phyloP scores from a whole-genome alignment of 2,329 filamentous ascomycete species.

The Aaosphaeria arxii region DNA sequence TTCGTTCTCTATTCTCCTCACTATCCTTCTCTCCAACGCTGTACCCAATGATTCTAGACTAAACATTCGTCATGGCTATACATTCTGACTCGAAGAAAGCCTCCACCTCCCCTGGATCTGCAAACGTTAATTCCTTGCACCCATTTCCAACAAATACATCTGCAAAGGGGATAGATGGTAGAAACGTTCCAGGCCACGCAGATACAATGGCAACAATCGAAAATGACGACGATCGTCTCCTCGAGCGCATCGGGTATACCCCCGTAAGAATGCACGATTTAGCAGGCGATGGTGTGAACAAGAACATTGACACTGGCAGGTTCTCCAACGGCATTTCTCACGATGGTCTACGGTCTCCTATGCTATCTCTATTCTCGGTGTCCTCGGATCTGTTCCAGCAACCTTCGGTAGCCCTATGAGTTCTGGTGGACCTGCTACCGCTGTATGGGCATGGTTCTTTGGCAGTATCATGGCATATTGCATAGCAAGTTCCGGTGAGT shows the following conservation, averaged over 20 bases:
- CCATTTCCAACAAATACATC: too few species aligned
- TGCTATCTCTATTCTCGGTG: slow-evolving; percentile 63
- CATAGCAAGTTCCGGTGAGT: slow-evolving; percentile 57
- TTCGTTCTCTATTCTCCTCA: slow-evolving; percentile 4
- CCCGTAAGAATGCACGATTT: slow-evolving; percentile 45
- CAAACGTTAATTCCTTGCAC: too few species aligned
- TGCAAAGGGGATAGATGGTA: too few species aligned
- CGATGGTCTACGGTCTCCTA: slow-evolving; percentile 67
- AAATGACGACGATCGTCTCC: slow-evolving; percentile 58
- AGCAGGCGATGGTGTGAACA: neutral
- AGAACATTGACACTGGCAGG: slow-evolving; percentile 39
- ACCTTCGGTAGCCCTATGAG: slow-evolving; percentile 59
- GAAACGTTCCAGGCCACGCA: slow-evolving; percentile 1
- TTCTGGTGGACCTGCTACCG: slow-evolving; percentile 60
- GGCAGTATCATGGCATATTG: slow-evolving; percentile 63
- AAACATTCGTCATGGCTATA: slow-evolving; percentile 25
- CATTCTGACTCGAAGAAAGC: slow-evolving; percentile 20
- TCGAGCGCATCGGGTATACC: slow-evolving; percentile 62
- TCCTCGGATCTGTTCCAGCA: slow-evolving; percentile 63
- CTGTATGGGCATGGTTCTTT: slow-evolving; percentile 65
- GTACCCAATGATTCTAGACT: slow-evolving; percentile 20
- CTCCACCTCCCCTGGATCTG: slow-evolving; percentile 7
- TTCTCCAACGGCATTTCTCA: slow-evolving; percentile 61
- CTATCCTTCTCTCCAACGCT: slow-evolving; percentile 14
- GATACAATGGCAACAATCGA: slow-evolving; percentile 48